These are phyloP conservation scores for Plantago rigida DNA, from an alignment of 305 asterid species.

Conservation along the genomic window DNA sequence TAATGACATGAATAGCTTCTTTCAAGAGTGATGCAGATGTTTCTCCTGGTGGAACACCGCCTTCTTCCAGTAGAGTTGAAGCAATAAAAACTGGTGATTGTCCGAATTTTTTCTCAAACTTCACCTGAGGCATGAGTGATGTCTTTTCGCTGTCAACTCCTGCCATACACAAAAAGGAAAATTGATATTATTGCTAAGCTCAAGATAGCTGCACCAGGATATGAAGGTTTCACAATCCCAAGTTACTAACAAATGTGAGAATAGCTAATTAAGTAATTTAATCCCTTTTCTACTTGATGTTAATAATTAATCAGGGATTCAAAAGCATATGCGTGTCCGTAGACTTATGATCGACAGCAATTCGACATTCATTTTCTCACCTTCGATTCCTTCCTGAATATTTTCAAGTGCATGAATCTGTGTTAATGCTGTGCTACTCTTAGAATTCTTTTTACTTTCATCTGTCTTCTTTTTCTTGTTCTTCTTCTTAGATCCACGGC, in stretches of 20 bases:
- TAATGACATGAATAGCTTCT: conserved; percentile 54
- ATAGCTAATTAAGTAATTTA: too few relatives aligned
- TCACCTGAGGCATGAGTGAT: conserved; percentile 34
- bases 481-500: conserved; percentile 33
- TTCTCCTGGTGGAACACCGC: conserved; percentile 35
- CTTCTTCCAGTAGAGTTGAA: conserved; percentile 41
- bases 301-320: too few relatives aligned
- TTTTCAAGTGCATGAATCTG: conserved; percentile 37
- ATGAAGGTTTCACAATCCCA: too few relatives aligned
- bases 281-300: too few relatives aligned
- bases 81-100: conserved; percentile 48
- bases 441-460: conserved; percentile 30
- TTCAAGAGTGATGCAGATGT: conserved; percentile 41
- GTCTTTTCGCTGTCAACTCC: conserved; percentile 34
- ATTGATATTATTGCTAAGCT: not conserved
- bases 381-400: conserved; percentile 36
- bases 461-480: conserved; percentile 31
- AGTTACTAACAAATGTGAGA: too few relatives aligned
- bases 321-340: too few relatives aligned
- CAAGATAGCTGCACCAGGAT: not conserved
- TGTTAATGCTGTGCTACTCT: conserved; percentile 27
- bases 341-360: not conserved
- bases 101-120: conserved; percentile 50
- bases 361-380: conserved; percentile 23
- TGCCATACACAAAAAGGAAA: conserved; percentile 21